Evolutionary conservation across 1,284 basidiomycete species (phyloP).

Genomic region (Earliella scabrosa): DNA sequence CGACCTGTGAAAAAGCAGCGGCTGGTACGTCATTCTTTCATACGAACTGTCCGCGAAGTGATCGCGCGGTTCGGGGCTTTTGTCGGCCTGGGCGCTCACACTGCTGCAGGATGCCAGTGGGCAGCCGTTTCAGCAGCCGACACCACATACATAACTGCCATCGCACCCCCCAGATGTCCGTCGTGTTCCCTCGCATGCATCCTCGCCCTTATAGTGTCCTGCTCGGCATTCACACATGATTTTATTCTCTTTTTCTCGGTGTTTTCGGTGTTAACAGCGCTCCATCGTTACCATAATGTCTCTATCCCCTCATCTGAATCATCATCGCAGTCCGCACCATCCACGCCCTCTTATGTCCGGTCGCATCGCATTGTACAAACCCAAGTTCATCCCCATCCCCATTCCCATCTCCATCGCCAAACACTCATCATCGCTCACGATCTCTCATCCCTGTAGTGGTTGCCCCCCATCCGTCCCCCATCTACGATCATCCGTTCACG

Average conservation of each 20-base stretch:
- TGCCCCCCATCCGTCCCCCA: background rate
- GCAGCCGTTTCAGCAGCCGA: slow-evolving; percentile 26
- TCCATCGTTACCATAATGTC: background rate
- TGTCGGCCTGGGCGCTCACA: background rate
- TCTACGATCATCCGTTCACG: no score
- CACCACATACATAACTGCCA: slow-evolving; percentile 22
- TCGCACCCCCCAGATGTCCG: no score
- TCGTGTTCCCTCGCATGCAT: no score
- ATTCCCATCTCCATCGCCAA: background rate
- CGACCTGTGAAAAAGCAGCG: slow-evolving; percentile 78
- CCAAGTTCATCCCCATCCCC: background rate
- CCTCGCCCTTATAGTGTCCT: background rate
- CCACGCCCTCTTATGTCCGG: background rate
- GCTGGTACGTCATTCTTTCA: slow-evolving; percentile 52
- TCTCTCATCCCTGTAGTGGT: background rate
- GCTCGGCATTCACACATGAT: background rate
- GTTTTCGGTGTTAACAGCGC: background rate
- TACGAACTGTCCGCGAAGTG: background rate
- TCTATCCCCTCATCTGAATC: background rate
- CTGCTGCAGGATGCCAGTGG: slow-evolving; percentile 24
- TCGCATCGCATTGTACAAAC: background rate
- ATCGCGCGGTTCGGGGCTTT: background rate
- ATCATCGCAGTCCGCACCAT: background rate
- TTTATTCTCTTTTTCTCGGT: no score
- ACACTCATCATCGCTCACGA: background rate